Evolutionary conservation across 805 yeast species (phyloP).

Genomic region (Wickerhamiella qilinensis): DNA sequence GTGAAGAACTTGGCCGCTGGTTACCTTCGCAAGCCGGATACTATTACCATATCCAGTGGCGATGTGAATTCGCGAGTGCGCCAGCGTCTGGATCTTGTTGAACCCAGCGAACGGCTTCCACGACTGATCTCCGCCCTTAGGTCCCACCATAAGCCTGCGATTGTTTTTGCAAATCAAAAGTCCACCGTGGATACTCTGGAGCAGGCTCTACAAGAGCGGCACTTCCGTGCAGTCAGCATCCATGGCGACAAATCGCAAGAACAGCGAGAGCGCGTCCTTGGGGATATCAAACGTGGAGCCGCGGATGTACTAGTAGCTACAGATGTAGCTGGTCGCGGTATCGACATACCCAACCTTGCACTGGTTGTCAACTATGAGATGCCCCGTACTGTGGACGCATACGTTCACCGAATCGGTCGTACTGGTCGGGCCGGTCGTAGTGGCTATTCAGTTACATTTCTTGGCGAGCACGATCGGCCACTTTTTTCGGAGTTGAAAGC

Average conservation of each 20-base stretch:
- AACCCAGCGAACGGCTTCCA: slow-evolving; percentile 4
- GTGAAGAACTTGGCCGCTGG: slow-evolving; percentile 51
- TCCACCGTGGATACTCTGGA: slow-evolving; percentile 54
- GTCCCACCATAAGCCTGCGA: slow-evolving; percentile 34
- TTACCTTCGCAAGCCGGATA: slow-evolving; percentile 46
- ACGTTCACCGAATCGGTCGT: slow-evolving; percentile 86
- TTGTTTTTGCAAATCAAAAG: slow-evolving; percentile 69
- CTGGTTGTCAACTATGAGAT: slow-evolving; percentile 77
- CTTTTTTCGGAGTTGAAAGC: slow-evolving; percentile 8
- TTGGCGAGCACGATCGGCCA: slow-evolving; percentile 17
- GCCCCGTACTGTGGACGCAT: slow-evolving; percentile 63
- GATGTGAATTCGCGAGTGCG: slow-evolving; percentile 26
- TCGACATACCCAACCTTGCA: slow-evolving; percentile 77
- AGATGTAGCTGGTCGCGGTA: slow-evolving; percentile 91
- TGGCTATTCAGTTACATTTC: slow-evolving; percentile 64
- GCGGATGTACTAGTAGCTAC: slow-evolving; percentile 69
- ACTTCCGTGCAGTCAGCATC: slow-evolving; percentile 40
- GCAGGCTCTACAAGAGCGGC: slow-evolving; percentile 30
- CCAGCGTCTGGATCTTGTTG: slow-evolving; percentile 45
- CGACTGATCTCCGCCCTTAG: slow-evolving; percentile 16
- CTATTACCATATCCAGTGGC: slow-evolving; percentile 32
- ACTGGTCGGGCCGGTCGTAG: slow-evolving; percentile 86
- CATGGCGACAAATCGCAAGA: slow-evolving; percentile 84
- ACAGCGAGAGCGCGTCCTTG: slow-evolving; percentile 65
- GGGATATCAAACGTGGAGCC: slow-evolving; percentile 36